A percentile compares a stretch with the other conserved stretches of the same genome.
Evolutionary conservation across 108 stramenopile species (phyloP).

Genomic region (Fistulifera pelliculosa): DNA sequence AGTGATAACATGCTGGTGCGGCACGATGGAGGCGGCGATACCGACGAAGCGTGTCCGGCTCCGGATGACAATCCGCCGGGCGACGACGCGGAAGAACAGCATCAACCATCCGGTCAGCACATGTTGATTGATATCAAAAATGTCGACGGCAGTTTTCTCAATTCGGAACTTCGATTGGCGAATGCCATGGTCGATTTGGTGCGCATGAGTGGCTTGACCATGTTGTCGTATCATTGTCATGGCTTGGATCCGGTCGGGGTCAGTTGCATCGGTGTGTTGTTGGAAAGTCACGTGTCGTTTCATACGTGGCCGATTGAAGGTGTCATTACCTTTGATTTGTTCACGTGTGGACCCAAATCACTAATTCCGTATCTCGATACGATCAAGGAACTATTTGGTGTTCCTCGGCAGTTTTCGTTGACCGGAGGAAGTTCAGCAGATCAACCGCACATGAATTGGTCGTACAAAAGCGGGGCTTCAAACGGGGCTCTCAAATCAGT

Average conservation of each 20-base stretch:
- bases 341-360: slow-evolving; percentile 54
- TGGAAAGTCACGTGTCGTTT: slow-evolving; percentile 72
- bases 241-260: slow-evolving; percentile 56
- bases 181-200: slow-evolving; percentile 55
- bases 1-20: too few relatives aligned
- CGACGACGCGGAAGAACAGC: slow-evolving; percentile 24
- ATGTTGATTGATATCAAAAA: slow-evolving; percentile 68
- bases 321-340: slow-evolving; percentile 71
- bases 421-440: not conserved
- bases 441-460: slow-evolving; percentile 1
- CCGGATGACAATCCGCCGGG: too few relatives aligned
- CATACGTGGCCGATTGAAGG: slow-evolving; percentile 73
- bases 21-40: too few relatives aligned
- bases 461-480: slow-evolving; percentile 6
- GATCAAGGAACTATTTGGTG: slow-evolving; percentile 48
- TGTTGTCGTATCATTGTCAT: slow-evolving; percentile 75
- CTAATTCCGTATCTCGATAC: slow-evolving; percentile 51
- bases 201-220: slow-evolving; percentile 37
- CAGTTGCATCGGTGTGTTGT: slow-evolving; percentile 60
- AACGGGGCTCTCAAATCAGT: not conserved
- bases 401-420: not conserved
- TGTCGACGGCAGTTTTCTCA: slow-evolving; percentile 55
- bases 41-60: too few relatives aligned
- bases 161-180: slow-evolving; percentile 47
- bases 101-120: slow-evolving; percentile 70